Base-by-base conservation (phyloP, 257 asterid species). In the Lantana camara region DNA sequence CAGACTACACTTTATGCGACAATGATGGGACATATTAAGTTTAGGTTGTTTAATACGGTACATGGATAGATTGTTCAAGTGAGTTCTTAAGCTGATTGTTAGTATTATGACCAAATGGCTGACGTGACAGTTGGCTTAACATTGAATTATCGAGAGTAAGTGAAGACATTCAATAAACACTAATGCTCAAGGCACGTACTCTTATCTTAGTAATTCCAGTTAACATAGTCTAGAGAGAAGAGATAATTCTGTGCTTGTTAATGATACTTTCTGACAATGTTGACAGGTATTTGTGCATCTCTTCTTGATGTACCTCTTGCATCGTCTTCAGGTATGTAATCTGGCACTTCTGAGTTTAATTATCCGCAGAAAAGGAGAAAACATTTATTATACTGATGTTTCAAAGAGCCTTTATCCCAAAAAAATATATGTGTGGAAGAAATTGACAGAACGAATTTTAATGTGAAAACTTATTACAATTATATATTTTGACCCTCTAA, bases 251-350 rank as follows among this genome's bases (percentile, higher is more conserved):
- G 71, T 66, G 30, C 21, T 66, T 67, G 64, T 24, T 50, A 52
- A 47, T 67, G 59, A 73, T 65, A 52, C 51, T 13, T 23, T 46
- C 17, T 58, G 58, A 37, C 66, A 22, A 73, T 63, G 69, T 67
- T 80, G 75, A 68, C 96, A 94, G 99, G 99, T 94, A 51, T 94
- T 90, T 74, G 97, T 94, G 74, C 99, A 94, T 77, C 94, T 94
- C 77, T 94, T 94, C 85, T 81, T 94, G 93, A 94, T 94, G 99
- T 82, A 88, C 85, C 93, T 94, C 72, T 78, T 94, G 85, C 99
- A 94, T 78, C 96, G 84, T 66, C 98, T 94, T 77, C 99, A 94
- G 99, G 99, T 94, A 88, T 63, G 64, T 14, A 48, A 46, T 63
- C 38, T 19, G 20, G 17, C 65, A 27, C 69, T 75, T 48, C 46